Conservation (phyloP, 2,329 filamentous ascomycete species). For the Fusarium chuoi region DNA sequence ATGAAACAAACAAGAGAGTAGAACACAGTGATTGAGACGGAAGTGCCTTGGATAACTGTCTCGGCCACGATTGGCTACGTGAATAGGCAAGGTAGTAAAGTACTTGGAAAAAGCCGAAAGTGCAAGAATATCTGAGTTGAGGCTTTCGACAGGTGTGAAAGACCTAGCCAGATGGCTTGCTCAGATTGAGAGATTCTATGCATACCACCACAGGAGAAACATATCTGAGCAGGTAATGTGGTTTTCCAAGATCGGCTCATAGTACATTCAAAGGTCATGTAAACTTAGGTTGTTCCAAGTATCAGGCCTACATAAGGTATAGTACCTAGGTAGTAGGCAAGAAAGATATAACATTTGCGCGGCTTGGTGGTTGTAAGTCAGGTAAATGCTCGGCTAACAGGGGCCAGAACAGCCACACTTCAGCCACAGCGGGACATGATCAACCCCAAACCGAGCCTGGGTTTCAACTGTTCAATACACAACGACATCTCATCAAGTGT, state of each 20-base stretch:
- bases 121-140: background rate
- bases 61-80: background rate
- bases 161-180: background rate
- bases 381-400: constrained; percentile 44
- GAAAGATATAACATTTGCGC: background rate
- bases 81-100: background rate
- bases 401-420: constrained; percentile 28
- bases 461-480: constrained; percentile 41
- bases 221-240: background rate
- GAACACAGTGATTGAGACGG: too few species aligned
- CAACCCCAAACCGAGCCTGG: constrained; percentile 36
- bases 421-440: constrained; percentile 45
- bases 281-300: background rate
- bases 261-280: background rate
- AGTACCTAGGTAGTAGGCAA: background rate
- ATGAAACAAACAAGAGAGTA: background rate
- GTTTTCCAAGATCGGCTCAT: background rate
- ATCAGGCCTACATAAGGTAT: too few species aligned
- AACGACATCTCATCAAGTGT: constrained; percentile 36
- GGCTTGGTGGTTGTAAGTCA: background rate
- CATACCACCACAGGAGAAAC: background rate
- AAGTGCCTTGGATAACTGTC: too few species aligned
- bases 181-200: background rate
- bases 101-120: background rate
- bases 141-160: background rate